Evolutionary conservation across 345 rosid genomes (phyloP), one percentile per base, ranked within the genome.

Genomic region (Syzygium aqueum): DNA sequence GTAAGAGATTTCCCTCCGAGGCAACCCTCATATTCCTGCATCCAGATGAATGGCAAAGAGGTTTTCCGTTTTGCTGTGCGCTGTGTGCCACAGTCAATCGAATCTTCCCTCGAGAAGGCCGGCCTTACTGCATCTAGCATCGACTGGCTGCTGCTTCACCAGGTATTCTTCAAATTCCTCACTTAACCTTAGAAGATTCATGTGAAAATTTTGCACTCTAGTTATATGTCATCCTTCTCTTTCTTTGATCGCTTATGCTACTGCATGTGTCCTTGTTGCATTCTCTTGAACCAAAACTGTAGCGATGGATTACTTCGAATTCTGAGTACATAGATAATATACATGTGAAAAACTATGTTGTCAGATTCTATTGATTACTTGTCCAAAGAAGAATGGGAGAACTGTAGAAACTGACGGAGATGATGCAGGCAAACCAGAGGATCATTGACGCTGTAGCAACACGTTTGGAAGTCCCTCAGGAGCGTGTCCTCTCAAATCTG

Each of bases 91-190:
- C 98, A 95, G 89, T 90, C 98, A 30, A 92, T 97, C 12, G 98
- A 95, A 85, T 87, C 92, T 89, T 93, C 99, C 88, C 93, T 97
- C 49, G 87, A 89, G 88, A 96, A 94, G 89, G 98, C 99, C 9
- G 98, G 98, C 86, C 95, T 97, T 51, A 88, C 90, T 21, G 91
- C 91, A 85, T 94, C 99, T 40, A 90, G 84, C 90, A 91, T 97
- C 17, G 98, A 96, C 77, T 97, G 99, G 99, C 93, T 96, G 86
- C 94, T 97, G 88, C 98, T 97, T 87, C 99, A 93, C 90, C 99
- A 96, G 98, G 98, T 95, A 92, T 86, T 88, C 52, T 59, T 65
- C 50, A 21, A 59, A 19, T 61, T 53, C 77, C 37, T 15, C 40
- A 53, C 40, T 53, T 51, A 46, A 27, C 53, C 14, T 22, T 37